Conservation (phyloP, 2,329 filamentous ascomycete species). For the Arthrobotrys musiformis region DNA sequence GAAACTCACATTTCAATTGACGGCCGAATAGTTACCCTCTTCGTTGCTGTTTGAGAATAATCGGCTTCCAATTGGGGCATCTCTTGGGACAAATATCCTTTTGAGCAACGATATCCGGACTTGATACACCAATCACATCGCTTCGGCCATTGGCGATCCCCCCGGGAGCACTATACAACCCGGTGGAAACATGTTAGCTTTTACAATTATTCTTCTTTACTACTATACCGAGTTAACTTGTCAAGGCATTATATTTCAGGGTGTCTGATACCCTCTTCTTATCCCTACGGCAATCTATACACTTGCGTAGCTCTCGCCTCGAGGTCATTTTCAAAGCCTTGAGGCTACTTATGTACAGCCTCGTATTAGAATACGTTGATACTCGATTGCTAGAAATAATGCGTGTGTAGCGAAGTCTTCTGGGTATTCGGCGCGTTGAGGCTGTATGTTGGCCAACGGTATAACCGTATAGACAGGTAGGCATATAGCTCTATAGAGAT, state of each 20-base stretch:
- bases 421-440: too few species aligned
- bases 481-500: too few species aligned
- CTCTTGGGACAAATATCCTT: background rate
- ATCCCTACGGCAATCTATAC: background rate
- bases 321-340: background rate
- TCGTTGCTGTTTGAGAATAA: background rate
- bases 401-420: too few species aligned
- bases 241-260: background rate
- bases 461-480: too few species aligned
- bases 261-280: background rate
- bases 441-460: too few species aligned
- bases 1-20: constrained; percentile 1
- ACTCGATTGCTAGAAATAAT: too few species aligned
- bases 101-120: background rate
- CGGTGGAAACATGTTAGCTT: background rate
- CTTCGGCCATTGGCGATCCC: background rate
- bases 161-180: background rate
- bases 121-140: background rate
- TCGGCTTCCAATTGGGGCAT: background rate
- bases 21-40: background rate
- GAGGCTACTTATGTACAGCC: too few species aligned
- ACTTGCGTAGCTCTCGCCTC: too few species aligned
- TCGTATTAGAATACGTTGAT: background rate
- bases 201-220: too few species aligned
- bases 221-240: too few species aligned